Conservation (phyloP, 2,329 filamentous ascomycete species). For the Arthrinium phaeospermum region DNA sequence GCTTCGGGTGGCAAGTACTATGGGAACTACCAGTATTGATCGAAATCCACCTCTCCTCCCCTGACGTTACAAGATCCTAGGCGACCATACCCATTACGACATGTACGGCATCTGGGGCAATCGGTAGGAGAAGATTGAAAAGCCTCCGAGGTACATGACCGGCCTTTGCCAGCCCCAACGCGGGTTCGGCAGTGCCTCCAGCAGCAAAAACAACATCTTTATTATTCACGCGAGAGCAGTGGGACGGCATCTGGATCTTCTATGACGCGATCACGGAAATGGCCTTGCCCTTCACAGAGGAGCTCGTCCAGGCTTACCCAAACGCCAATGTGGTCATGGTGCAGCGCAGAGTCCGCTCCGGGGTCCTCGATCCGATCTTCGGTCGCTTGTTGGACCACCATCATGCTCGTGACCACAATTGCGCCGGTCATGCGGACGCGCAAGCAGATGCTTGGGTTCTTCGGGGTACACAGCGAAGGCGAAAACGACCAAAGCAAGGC, state of each 20-base stretch:
- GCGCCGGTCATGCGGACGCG: constrained; percentile 34
- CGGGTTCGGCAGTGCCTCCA: background rate
- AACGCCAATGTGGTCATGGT: constrained; percentile 32
- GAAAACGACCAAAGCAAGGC: constrained; percentile 69
- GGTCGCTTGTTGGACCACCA: background rate
- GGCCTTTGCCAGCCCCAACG: constrained; percentile 3
- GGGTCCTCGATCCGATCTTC: constrained; percentile 29
- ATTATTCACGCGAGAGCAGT: constrained; percentile 22
- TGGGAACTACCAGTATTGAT: too few species aligned
- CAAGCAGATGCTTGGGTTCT: constrained; percentile 23
- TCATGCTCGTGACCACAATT: constrained; percentile 11
- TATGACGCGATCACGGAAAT: constrained; percentile 32
- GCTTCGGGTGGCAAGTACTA: too few species aligned
- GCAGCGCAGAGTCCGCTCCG: constrained; percentile 32
- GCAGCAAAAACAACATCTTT: background rate
- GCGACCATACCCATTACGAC: constrained; percentile 21
- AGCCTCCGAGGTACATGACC: constrained; percentile 27
- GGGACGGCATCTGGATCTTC: constrained; percentile 24
- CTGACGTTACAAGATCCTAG: constrained; percentile 23
- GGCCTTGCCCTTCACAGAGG: constrained; percentile 26
- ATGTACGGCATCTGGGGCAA: constrained; percentile 25
- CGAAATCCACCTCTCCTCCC: constrained; percentile 17
- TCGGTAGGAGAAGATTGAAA: constrained; percentile 27
- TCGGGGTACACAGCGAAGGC: constrained; percentile 51
- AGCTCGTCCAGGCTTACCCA: constrained; percentile 31